Percentiles rank a stretch among this genome's conserved stretches.
These are phyloP conservation scores for Ceratobasidium sp. DNA, from an alignment of 1,284 basidiomycete species.

Conservation along the genomic window DNA sequence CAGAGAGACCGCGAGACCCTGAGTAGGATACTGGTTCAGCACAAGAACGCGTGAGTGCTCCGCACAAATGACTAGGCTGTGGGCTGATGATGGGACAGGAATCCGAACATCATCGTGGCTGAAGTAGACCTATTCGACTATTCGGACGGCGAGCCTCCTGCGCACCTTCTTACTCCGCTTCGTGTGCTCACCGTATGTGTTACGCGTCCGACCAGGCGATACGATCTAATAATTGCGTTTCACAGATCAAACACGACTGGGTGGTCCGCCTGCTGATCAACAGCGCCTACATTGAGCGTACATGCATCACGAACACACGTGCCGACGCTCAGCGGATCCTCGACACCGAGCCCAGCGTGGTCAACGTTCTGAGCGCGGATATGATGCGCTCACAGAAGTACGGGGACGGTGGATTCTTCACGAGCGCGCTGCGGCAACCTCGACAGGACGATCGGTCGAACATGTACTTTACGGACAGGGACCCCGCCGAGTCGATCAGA, in stretches of 20 bases:
- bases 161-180: conserved; percentile 77
- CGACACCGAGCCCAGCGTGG: conserved; percentile 56
- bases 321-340: conserved; percentile 70
- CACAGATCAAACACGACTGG: conserved; percentile 78
- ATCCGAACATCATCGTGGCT: conserved; percentile 71
- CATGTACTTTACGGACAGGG: conserved; percentile 27
- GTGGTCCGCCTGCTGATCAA: conserved; percentile 89
- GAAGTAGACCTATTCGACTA: conserved; percentile 84
- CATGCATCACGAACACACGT: conserved; percentile 74
- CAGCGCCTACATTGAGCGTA: conserved; percentile 76
- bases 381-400: conserved; percentile 62
- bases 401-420: conserved; percentile 62
- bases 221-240: conserved; percentile 1
- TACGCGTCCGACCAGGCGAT: neutral
- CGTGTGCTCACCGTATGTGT: conserved; percentile 82
- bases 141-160: conserved; percentile 68
- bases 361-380: conserved; percentile 31
- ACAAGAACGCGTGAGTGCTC: conserved; percentile 66
- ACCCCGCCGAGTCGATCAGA: conserved; percentile 33
- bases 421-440: conserved; percentile 28
- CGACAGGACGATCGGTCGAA: conserved; percentile 21
- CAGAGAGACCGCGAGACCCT: conserved; percentile 74
- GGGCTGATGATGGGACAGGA: conserved; percentile 50
- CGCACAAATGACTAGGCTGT: conserved; percentile 53
- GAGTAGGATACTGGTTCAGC: conserved; percentile 68